Percentiles rank a stretch among this genome's conserved stretches.
Evolutionary conservation across 2,329 filamentous ascomycete genomes (phyloP).

Genomic region (Cladosporium oxysporum): DNA sequence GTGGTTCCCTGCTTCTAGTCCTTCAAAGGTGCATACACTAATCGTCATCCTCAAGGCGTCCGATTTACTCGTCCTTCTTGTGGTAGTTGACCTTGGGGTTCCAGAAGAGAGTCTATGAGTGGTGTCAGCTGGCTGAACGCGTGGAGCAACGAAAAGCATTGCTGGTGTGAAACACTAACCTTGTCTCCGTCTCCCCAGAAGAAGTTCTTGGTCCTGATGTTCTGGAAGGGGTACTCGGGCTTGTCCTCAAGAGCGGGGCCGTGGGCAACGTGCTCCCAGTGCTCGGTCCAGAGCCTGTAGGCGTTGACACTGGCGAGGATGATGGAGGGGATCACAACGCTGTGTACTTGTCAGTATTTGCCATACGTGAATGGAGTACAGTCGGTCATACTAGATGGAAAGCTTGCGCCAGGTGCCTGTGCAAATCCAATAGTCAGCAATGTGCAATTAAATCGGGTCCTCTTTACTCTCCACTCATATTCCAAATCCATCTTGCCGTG

Average conservation of each 20-base stretch:
- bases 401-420: conserved; percentile 93
- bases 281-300: conserved; percentile 87
- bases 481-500: neutral
- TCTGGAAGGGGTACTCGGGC: conserved; percentile 93
- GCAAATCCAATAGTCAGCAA: conserved; percentile 21
- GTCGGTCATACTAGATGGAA: conserved; percentile 74
- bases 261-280: conserved; percentile 95
- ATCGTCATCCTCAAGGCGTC: neutral
- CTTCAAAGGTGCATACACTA: neutral
- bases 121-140: conserved; percentile 16
- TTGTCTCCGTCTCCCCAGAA: conserved; percentile 95
- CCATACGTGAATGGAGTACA: conserved; percentile 13
- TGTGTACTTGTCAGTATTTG: neutral
- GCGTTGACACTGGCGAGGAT: conserved; percentile 76
- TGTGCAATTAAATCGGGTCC: neutral
- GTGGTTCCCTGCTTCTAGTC: neutral
- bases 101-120: conserved; percentile 64
- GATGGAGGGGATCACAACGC: conserved; percentile 70
- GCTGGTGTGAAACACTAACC: conserved; percentile 52
- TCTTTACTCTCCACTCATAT: neutral
- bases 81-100: conserved; percentile 95
- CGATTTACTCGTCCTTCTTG: conserved; percentile 67
- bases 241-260: conserved; percentile 86
- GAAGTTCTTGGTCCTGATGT: conserved; percentile 95
- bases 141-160: neutral